Evolutionary conservation across 2,329 filamentous ascomycete species (phyloP), one percentile per base, ranked within the genome.

Genomic region (Bimuria novae-zelandiae): DNA sequence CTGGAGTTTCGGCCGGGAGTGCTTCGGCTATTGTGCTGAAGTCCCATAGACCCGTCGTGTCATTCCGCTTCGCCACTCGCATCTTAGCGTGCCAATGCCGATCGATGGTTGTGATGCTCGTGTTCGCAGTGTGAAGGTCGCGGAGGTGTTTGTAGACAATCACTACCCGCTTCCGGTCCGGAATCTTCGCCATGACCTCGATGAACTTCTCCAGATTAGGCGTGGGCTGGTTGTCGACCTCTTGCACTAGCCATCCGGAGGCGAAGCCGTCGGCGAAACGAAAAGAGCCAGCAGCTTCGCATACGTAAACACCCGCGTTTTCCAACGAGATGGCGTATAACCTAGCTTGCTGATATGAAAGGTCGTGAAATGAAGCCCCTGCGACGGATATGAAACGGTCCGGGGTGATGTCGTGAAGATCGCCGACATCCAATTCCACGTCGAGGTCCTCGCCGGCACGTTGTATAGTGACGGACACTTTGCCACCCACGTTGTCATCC

Each of bases 281-380:
- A 81, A 97, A 99, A 0, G 94, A 96, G 2, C 94, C 94, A 2
- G 90, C 89, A 4, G 93, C 90, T 75, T 99, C 94, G 69, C 92
- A 97, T 54, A 97, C 89, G 70, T 90, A 99, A 16, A 99, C 92
- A 29, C 94, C 94, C 36, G 75, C 68, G 46, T 75, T 70, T 72
- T 92, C 88, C 64, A 92, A 89, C 8, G 92, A 87, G 52, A 99
- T 92, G 29, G 92, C 93, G 72, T 97, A 97, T 4, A 97, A 83
- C 8, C 94, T 87, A n/a, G 94, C 92, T 75, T 97, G 92, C 71
- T 99, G 94, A 73, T 99, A 99, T 0, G 95, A 99, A 16, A 99
- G 80, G 70, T 96, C 86, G 77, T 99, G 95, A 79, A 99, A 97
- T 54, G 92, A 93, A 21, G 88, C 94, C 17, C 94, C 95, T 36